Base-by-base conservation (phyloP, 2,329 filamentous ascomycete genomes). In the Aureobasidium sp. region DNA sequence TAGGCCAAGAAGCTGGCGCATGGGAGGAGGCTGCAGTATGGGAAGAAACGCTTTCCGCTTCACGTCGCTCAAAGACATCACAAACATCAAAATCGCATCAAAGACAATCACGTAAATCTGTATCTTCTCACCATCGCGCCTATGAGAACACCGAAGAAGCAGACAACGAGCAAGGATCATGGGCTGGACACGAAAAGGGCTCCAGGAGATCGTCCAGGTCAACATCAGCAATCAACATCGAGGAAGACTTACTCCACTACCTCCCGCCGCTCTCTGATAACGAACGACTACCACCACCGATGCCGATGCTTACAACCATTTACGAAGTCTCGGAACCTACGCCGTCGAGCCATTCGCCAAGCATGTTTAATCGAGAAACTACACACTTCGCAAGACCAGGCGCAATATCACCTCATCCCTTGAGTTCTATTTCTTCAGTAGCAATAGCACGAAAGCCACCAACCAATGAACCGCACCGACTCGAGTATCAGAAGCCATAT, bases 371-470 rank as follows among this genome's bases (percentile, higher is more conserved):
- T 12, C 42, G 39, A 15, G 33, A 37, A n/a, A 31, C 31, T 1
- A 56, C 57, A 35, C 57, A 22, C 17, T 61, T 35, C 33, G 60
- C 60, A 19, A 56, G 40, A 33, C 49, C 60, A 31, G 60, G 60
- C 14, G 40, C 40, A 2, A 56, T 61, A 8, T 45, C 60, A 40
- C 60, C 60, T 19, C 60, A 61, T 15, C 60, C 60, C 7, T 27
- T 61, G 27, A 61, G 60, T 24, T 53, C 60, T n/a, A 42, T 61
- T 5, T 47, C 49, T 15, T 39, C 40, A 5, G 40, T 24, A 19
- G 22, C 31, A 17, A 48, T 42, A 37, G 37, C 42, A n/a, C 24
- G 39, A 3, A 42, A 56, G 33, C 60, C 48, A 6, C 60, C 60
- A 15, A 27, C 40, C 4, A 22, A 24, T 15, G 60, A 61, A n/a